A percentile compares a stretch with the other conserved stretches of the same genome.
phyloP scores from a whole-genome alignment of 2,329 filamentous ascomycete species.

The Diaporthe sp. region DNA sequence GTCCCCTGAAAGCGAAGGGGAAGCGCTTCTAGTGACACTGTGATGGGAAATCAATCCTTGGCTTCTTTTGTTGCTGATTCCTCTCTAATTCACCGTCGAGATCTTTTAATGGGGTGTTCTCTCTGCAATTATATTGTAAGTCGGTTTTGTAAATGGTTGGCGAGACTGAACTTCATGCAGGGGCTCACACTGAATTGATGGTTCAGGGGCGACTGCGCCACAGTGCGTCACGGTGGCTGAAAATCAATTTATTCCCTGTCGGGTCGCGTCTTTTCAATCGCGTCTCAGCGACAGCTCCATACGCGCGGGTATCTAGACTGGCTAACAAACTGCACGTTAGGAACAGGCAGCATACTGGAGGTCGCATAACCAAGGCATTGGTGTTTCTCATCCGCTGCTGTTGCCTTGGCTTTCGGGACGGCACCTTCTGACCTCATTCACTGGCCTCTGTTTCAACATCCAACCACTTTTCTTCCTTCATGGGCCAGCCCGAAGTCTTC shows the following conservation, averaged over 20 bases:
- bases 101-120: not conserved
- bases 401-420: not conserved
- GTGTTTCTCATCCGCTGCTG: not conserved
- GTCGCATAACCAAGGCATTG: not conserved
- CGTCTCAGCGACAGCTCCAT: constrained; percentile 14
- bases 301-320: not conserved
- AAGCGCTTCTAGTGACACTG: not conserved
- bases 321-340: not conserved
- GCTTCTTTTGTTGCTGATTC: too few species aligned
- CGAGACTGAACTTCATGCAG: not conserved
- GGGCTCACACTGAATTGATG: not conserved
- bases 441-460: not conserved
- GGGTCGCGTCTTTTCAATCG: constrained; percentile 16
- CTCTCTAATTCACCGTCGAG: not conserved
- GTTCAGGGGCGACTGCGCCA: constrained; percentile 35
- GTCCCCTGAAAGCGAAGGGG: not conserved
- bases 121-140: not conserved
- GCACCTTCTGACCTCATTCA: not conserved
- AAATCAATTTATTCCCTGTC: constrained; percentile 33
- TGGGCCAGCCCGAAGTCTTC: not conserved
- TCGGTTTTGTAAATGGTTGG: not conserved
- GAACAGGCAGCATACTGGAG: not conserved
- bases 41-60: not conserved
- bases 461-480: not conserved
- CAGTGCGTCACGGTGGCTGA: constrained; percentile 22